Conservation (phyloP, 2,329 filamentous ascomycete species). For the Aspergillus pseudonomiae region DNA sequence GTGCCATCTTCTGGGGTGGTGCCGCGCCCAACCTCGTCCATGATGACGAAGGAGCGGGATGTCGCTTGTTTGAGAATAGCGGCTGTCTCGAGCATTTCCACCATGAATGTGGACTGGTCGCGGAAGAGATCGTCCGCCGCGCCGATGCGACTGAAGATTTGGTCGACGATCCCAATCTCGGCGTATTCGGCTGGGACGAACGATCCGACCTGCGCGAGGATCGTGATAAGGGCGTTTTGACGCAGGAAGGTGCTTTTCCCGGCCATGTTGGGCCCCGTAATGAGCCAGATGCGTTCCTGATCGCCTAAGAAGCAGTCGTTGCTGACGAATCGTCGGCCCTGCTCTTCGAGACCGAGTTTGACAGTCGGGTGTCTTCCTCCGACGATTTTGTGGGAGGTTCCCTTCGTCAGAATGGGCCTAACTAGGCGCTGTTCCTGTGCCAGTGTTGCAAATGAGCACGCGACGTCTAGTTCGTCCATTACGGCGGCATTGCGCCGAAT, state of each 20-base stretch:
- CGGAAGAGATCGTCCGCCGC: conserved; percentile 93
- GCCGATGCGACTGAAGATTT: conserved; percentile 89
- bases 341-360: conserved; percentile 75
- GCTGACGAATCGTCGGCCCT: conserved; percentile 78
- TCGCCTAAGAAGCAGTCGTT: conserved; percentile 88
- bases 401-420: conserved; percentile 71
- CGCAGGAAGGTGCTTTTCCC: conserved; percentile 95
- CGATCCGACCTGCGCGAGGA: conserved; percentile 88
- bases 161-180: conserved; percentile 88
- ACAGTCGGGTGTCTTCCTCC: conserved; percentile 92
- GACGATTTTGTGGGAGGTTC: conserved; percentile 71
- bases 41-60: conserved; percentile 84
- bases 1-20: conserved; percentile 92
- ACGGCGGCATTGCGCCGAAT: conserved; percentile 88
- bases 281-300: conserved; percentile 68
- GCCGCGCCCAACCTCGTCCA: conserved; percentile 96
- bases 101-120: conserved; percentile 98
- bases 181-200: conserved; percentile 90
- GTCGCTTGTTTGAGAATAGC: conserved; percentile 86
- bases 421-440: conserved; percentile 74
- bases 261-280: conserved; percentile 93
- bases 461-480: conserved; percentile 89
- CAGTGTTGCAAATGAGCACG: conserved; percentile 79
- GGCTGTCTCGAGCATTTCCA: conserved; percentile 97
- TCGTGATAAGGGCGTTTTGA: conserved; percentile 91